These are phyloP conservation scores for Colletotrichum sansevieriae DNA, from an alignment of 2,329 filamentous ascomycete species.

Conservation along the genomic window DNA sequence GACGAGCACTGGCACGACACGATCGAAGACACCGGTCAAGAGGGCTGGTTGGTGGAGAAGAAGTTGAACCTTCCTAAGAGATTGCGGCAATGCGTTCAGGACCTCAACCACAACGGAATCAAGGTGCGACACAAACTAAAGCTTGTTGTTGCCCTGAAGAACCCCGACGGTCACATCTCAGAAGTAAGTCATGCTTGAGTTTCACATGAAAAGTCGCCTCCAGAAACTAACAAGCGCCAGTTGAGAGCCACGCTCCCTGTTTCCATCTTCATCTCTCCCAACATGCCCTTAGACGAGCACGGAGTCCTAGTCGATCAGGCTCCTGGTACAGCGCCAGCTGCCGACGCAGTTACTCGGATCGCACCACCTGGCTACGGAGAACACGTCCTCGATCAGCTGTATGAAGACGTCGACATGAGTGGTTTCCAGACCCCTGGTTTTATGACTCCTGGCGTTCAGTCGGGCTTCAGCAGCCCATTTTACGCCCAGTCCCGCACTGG, in stretches of 20 bases:
- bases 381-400: conserved; percentile 90
- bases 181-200: conserved; percentile 68
- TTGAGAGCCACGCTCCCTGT: conserved; percentile 91
- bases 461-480: conserved; percentile 86
- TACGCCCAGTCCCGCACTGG: conserved; percentile 78
- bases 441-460: conserved; percentile 78
- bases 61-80: conserved; percentile 81
- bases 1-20: conserved; percentile 77
- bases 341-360: conserved; percentile 69
- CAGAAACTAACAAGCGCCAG: conserved; percentile 53
- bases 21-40: conserved; percentile 75
- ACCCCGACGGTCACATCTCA: conserved; percentile 94
- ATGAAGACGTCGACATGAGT: conserved; percentile 84
- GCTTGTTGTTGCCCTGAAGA: conserved; percentile 89
- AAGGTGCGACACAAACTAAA: conserved; percentile 94
- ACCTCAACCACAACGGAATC: conserved; percentile 89
- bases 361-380: conserved; percentile 95
- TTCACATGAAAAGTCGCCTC: background rate
- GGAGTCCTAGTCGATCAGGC: conserved; percentile 79
- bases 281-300: conserved; percentile 88
- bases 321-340: conserved; percentile 61
- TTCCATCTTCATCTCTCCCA: conserved; percentile 95
- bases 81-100: conserved; percentile 87
- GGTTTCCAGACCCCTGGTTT: conserved; percentile 83
- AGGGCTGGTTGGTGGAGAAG: conserved; percentile 73